Base-by-base conservation (phyloP, 441 rosid genomes). In the Pelargonium australe region DNA sequence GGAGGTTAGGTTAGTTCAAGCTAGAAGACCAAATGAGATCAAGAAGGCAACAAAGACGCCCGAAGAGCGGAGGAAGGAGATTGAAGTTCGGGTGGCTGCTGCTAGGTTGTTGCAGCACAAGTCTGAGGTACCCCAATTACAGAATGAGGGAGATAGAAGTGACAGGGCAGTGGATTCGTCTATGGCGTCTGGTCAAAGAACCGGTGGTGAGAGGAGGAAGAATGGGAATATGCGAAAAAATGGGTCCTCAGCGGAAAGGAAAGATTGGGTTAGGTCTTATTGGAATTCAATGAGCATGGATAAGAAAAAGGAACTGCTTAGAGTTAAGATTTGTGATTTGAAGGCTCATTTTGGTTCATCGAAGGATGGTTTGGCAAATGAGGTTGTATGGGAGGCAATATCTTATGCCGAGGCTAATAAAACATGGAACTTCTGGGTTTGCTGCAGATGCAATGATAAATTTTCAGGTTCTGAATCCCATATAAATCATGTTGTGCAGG, bases 41-140 rank as follows among this genome's bases (percentile, higher is more conserved):
- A 91, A 87, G 78, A 94, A 90, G 72, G 96, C 96, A 23, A 85
- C 87, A 14, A 94, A 94, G 85, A 91, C 97, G 6, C 88, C 78
- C 10, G 99, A 94, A 77, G 99, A 94, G 80, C 79, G 75, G 70
- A 81, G 97, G 83, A 88, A 91, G 73, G 99, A 89, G 86, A 86
- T 91, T 77, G 99, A 94, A 81, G 99, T 94, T 65, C 83, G 89
- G 82, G 96, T 94, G 28, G 96, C 96, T 63, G 99, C 99, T n/a
- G 94, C 88, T 43, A 84, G 87, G 75, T 75, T 91, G 72, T 57
- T 84, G 82, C 99, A 91, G 86, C 97, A 88, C 85, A 89, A 84
- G 72, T 77, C 90, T 0, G 96, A 91, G 75, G 71, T 20, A 0
- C 75, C 85, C 37, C 69, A 67, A 19, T 65, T 72, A 13, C 80